Percentiles rank a stretch among this genome's conserved stretches.
Conservation (phyloP, 495 filamentous ascomycete species). For the Aspergillus homomorphus region DNA sequence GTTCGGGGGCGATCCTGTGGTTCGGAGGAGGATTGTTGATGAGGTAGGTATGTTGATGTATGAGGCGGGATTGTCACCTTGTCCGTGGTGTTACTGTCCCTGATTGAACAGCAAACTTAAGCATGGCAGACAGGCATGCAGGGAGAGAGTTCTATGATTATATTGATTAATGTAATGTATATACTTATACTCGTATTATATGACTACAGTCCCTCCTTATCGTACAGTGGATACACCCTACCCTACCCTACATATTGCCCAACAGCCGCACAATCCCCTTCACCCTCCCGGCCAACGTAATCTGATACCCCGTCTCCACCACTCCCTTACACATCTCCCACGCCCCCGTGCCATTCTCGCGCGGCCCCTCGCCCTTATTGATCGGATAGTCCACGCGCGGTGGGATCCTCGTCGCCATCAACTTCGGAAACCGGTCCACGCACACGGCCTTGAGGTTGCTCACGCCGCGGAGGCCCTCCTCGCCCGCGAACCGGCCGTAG, state of each 20-base stretch:
- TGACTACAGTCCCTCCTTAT: neutral
- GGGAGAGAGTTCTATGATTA: neutral
- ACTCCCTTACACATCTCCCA: slow-evolving; percentile 61
- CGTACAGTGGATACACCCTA: neutral
- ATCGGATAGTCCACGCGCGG: slow-evolving; percentile 77
- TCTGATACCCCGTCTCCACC: slow-evolving; percentile 60
- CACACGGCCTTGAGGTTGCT: slow-evolving; percentile 87
- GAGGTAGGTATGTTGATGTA: neutral
- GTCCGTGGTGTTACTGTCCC: too few species aligned
- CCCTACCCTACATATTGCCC: slow-evolving; percentile 35
- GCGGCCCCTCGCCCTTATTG: slow-evolving; percentile 41
- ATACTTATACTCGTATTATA: neutral
- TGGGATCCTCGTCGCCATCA: slow-evolving; percentile 72
- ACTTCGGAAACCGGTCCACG: slow-evolving; percentile 60
- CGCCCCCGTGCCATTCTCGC: slow-evolving; percentile 49
- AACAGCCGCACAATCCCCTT: slow-evolving; percentile 49
- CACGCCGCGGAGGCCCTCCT: slow-evolving; percentile 78
- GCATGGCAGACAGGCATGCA: neutral
- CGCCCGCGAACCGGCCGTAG: slow-evolving; percentile 90
- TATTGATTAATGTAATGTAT: neutral
- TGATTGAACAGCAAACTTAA: neutral
- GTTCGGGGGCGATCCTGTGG: neutral
- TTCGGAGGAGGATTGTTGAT: neutral
- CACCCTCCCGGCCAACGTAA: slow-evolving; percentile 45
- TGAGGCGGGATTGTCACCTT: too few species aligned